These are phyloP conservation scores for Scytalidium lignicola DNA, from an alignment of 2,329 filamentous ascomycete genomes.

Conservation along the genomic window DNA sequence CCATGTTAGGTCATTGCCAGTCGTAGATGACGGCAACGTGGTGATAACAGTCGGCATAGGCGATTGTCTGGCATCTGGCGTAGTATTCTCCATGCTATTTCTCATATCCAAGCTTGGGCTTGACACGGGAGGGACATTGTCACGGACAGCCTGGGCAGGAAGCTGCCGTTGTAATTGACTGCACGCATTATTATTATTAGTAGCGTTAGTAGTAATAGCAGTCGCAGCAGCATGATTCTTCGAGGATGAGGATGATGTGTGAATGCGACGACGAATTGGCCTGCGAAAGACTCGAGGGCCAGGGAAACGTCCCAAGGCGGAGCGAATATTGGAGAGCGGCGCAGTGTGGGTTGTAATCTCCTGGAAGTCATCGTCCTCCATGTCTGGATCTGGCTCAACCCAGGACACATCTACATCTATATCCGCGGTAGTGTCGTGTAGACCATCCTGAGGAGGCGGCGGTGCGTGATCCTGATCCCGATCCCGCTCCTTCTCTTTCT, in stretches of 20 bases:
- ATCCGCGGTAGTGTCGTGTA: slow-evolving; percentile 16
- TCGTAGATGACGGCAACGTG: not conserved
- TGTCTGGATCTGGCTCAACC: slow-evolving; percentile 20
- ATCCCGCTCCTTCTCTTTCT: not conserved
- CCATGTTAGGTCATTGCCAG: not conserved
- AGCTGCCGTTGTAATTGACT: not conserved
- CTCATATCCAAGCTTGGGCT: not conserved
- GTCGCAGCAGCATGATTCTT: not conserved
- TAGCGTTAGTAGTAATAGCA: too few relatives aligned
- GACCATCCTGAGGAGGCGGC: not conserved
- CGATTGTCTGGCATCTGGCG: too few relatives aligned
- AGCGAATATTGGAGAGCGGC: not conserved
- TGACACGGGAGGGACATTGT: not conserved
- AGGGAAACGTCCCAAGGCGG: not conserved
- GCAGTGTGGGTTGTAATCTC: slow-evolving; percentile 12
- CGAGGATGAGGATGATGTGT: not conserved
- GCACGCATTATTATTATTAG: not conserved
- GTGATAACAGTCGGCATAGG: not conserved
- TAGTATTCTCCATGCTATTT: not conserved
- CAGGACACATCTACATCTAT: slow-evolving; percentile 25
- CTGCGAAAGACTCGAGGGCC: not conserved
- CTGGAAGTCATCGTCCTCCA: not conserved
- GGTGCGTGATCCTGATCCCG: not conserved
- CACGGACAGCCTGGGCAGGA: not conserved
- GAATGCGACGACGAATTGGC: not conserved